Evolutionary conservation across 2,329 filamentous ascomycete species (phyloP).

Genomic region (Verticillium dahliae): DNA sequence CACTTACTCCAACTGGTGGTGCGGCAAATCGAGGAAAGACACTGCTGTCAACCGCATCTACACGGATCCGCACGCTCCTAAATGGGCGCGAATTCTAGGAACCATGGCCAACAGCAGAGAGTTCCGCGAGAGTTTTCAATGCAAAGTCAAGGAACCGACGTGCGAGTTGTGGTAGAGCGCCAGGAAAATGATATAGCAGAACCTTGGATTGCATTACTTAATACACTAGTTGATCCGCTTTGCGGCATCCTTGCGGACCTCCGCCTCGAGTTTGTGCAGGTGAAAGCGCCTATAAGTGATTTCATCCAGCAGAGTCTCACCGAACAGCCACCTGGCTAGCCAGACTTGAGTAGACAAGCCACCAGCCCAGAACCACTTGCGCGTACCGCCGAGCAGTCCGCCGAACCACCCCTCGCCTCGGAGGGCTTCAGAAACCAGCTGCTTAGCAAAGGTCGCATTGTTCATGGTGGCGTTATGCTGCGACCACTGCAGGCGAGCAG

Average conservation of each 20-base stretch:
- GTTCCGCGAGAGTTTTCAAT: slow-evolving; percentile 63
- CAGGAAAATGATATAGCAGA: no score
- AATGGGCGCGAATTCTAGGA: slow-evolving; percentile 53
- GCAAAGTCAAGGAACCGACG: slow-evolving; percentile 42
- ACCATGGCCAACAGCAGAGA: slow-evolving; percentile 61
- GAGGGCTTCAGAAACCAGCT: slow-evolving; percentile 35
- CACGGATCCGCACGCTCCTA: slow-evolving; percentile 60
- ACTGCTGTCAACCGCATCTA: slow-evolving; percentile 51
- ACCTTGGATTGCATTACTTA: background rate
- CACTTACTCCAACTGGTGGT: slow-evolving; percentile 59
- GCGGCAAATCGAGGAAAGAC: slow-evolving; percentile 55
- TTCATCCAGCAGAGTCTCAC: slow-evolving; percentile 18
- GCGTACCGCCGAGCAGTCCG: slow-evolving; percentile 22
- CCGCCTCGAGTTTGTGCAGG: slow-evolving; percentile 26
- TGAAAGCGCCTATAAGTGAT: slow-evolving; percentile 27
- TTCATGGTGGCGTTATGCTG: slow-evolving; percentile 39
- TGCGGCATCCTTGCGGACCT: background rate
- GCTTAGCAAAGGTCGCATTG: slow-evolving; percentile 34
- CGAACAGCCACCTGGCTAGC: slow-evolving; percentile 20
- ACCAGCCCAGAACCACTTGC: slow-evolving; percentile 27
- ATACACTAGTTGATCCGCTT: background rate
- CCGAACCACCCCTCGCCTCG: slow-evolving; percentile 27
- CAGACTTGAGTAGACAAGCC: slow-evolving; percentile 22
- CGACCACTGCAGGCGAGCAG: slow-evolving; percentile 37
- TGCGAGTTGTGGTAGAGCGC: slow-evolving; percentile 9